These are phyloP conservation scores for Sporothrix globosa DNA, from an alignment of 2,329 filamentous ascomycete genomes.

Conservation along the genomic window DNA sequence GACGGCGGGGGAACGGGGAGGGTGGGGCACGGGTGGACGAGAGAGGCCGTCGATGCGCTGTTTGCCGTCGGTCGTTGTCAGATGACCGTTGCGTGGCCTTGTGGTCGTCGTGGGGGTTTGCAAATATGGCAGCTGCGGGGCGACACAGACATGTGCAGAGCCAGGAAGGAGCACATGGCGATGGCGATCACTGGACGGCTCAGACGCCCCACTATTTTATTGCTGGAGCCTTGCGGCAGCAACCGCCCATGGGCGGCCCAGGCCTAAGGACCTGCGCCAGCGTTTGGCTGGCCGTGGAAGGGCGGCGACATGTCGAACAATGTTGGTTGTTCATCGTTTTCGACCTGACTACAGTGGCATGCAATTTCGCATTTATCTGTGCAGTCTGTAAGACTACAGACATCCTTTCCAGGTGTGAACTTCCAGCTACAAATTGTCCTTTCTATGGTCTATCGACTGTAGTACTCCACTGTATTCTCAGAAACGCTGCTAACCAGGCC, in stretches of 20 bases:
- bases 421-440: too few species aligned
- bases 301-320: too few species aligned
- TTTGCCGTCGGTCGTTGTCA: neutral
- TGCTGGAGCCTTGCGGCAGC: constrained; percentile 27
- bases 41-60: too few species aligned
- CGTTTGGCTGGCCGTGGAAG: neutral
- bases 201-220: constrained; percentile 4
- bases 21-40: neutral
- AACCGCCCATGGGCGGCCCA: neutral
- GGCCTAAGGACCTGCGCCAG: neutral
- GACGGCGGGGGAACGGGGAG: neutral
- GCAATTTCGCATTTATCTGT: too few species aligned
- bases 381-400: too few species aligned
- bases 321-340: too few species aligned
- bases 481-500: too few species aligned
- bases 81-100: neutral
- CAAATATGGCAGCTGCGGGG: neutral
- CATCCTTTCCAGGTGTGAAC: too few species aligned
- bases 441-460: too few species aligned
- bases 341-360: too few species aligned
- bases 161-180: neutral
- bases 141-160: neutral
- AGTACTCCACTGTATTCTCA: too few species aligned
- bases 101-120: neutral
- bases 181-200: neutral